A percentile compares a stretch with the other conserved stretches of the same genome.
Conservation (phyloP, 805 yeast species). For the Blastobotrys mokoenaii region DNA sequence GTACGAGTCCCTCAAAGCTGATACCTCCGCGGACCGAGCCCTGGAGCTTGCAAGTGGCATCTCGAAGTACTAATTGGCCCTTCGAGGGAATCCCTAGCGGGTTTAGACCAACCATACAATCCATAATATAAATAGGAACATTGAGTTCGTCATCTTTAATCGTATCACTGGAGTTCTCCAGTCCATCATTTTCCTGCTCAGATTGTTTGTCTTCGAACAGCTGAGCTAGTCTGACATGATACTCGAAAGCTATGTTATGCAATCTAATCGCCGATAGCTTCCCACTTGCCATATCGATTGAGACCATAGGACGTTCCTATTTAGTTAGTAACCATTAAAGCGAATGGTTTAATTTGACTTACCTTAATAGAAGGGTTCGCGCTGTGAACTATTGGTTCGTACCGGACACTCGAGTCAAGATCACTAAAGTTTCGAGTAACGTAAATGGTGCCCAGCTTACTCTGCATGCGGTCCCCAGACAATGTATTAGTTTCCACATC, state of each 20-base stretch:
- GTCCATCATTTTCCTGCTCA: conserved; percentile 9
- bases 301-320: conserved; percentile 33
- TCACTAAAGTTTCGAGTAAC: conserved; percentile 15
- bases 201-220: conserved; percentile 29
- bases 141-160: conserved; percentile 11
- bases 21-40: conserved; percentile 30
- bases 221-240: conserved; percentile 52
- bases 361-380: conserved; percentile 14
- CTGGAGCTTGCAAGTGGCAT: conserved; percentile 46
- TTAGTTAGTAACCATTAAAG: neutral
- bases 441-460: neutral
- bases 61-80: conserved; percentile 41
- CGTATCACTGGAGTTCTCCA: conserved; percentile 11
- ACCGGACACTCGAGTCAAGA: conserved; percentile 9
- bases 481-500: neutral
- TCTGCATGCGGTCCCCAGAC: neutral
- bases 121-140: conserved; percentile 30
- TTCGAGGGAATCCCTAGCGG: conserved; percentile 57
- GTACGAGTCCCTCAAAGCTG: conserved; percentile 38
- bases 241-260: conserved; percentile 43
- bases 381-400: conserved; percentile 10
- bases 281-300: conserved; percentile 31
- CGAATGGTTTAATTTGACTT: neutral
- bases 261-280: conserved; percentile 36
- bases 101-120: conserved; percentile 51